These are phyloP conservation scores for Tremella fuciformis DNA, from an alignment of 768 basidiomycete species.

Conservation along the genomic window DNA sequence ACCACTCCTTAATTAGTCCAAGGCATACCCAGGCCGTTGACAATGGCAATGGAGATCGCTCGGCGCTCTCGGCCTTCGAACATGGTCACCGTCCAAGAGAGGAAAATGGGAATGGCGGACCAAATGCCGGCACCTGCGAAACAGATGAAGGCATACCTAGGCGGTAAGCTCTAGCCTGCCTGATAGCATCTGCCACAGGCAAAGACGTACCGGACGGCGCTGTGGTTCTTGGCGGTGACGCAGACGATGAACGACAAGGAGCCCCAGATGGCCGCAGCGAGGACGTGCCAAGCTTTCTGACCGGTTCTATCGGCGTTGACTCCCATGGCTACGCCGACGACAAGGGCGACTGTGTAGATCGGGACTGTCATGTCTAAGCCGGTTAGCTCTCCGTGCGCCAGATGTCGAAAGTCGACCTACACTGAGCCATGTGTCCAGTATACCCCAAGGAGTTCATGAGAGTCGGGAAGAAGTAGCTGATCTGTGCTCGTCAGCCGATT, in stretches of 20 bases:
- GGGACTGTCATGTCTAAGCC: conserved; percentile 48
- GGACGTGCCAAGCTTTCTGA: conserved; percentile 43
- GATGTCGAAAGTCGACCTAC: conserved; percentile 18
- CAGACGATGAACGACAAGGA: conserved; percentile 43
- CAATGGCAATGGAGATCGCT: conserved; percentile 48
- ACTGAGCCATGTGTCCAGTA: conserved; percentile 41
- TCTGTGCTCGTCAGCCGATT: conserved; percentile 42
- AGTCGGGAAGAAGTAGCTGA: conserved; percentile 52
- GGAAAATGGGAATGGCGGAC: conserved; percentile 47
- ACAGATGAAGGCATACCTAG: conserved; percentile 47
- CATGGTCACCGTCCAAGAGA: conserved; percentile 49
- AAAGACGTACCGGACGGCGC: not conserved
- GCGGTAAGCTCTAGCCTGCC: not conserved
- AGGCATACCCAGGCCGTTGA: conserved; percentile 45
- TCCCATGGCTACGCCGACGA: conserved; percentile 34
- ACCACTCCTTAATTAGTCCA: not conserved
- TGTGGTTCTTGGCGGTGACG: conserved; percentile 34
- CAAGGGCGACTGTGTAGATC: conserved; percentile 46
- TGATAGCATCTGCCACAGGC: no score
- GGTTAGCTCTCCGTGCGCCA: not conserved
- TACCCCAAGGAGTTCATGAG: conserved; percentile 44
- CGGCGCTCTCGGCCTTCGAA: conserved; percentile 49
- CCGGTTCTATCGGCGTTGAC: conserved; percentile 42
- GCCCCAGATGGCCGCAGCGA: conserved; percentile 27
- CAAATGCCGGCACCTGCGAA: conserved; percentile 51